These are phyloP conservation scores for Yamagishiella unicocca DNA, from an alignment of 139 green algal genomes.

Conservation along the genomic window DNA sequence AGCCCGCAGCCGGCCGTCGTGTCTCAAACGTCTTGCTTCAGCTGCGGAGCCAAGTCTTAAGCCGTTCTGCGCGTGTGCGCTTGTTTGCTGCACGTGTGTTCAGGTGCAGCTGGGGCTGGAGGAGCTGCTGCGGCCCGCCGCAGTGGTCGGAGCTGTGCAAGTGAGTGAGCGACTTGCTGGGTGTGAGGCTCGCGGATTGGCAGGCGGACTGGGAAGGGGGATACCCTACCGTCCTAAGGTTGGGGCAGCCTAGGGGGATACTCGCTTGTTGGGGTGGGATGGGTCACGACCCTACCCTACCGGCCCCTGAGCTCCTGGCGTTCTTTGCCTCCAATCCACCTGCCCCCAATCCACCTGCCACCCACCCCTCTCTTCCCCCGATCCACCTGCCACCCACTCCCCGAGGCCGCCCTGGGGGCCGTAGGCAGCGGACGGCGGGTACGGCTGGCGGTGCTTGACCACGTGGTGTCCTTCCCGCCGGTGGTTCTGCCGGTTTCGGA, in stretches of 20 bases:
- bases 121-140: conserved; percentile 37
- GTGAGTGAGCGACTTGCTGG: background rate
- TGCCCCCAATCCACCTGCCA: no score
- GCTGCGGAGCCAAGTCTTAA: no score
- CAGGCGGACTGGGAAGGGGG: no score
- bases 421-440: conserved; percentile 33
- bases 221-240: no score
- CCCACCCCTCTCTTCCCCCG: background rate
- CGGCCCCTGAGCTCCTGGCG: background rate
- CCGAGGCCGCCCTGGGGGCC: background rate
- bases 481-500: conserved; percentile 66
- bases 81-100: no score
- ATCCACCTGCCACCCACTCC: background rate
- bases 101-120: conserved; percentile 60
- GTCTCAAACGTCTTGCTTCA: no score
- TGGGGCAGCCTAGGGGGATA: no score
- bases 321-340: background rate
- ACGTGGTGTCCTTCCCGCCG: conserved; percentile 70
- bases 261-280: no score
- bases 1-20: no score
- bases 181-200: no score
- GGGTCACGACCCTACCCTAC: no score
- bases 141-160: conserved; percentile 43
- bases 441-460: conserved; percentile 71
- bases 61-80: no score